Evolutionary conservation across 1,139 yeast genomes (phyloP), one percentile per base, ranked within the genome.

Genomic region (Diutina catenulata): DNA sequence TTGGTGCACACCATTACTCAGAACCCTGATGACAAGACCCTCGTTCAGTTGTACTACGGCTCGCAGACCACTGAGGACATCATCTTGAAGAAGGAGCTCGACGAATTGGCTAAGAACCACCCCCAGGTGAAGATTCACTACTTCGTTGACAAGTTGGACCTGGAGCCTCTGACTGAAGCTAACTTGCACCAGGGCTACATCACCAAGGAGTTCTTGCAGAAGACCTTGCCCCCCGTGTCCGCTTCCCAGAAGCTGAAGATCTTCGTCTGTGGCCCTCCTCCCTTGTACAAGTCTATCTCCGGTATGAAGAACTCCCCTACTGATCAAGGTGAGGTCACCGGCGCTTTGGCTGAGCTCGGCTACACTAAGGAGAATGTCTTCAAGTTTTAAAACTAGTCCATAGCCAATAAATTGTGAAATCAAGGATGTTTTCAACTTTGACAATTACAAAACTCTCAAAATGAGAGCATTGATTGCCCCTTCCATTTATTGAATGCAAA

Each of bases 241-340:
- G 79, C 56, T 77, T 83, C 60, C 71, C 83, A 47, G 80, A 87
- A 57, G 79, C 83, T 48, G 86, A 97, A 68, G 98, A 95, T 49
- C 94, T 82, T 49, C 81, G 95, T 48, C 58, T 87, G 70, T 49
- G 59, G 59, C 6, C 59, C 59, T 33, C 59, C 57, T 33, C 49
- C 48, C 15, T 47, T 54, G 48, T 52, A 52, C 52, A 46, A 47
- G 39, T 52, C 59, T 27, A 39, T 54, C 38, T 86, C 95, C 31
- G 99, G 98, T 55, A 60, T 62, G 51, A 91, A 91, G 73, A 70
- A 63, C 36, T 78, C 94, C 39, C 94, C 96, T 50, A 55, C 79
- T 41, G 97, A 88, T 56, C 98, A 91, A 68, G 98, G 98, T 60
- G 95, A 84, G 62, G 74, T 93, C 42, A 67, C 78, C 28, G 99